Percentiles rank a stretch among this genome's conserved stretches.
phyloP scores from a whole-genome alignment of 2,329 filamentous ascomycete species.

The Akanthomyces dipterigenus region DNA sequence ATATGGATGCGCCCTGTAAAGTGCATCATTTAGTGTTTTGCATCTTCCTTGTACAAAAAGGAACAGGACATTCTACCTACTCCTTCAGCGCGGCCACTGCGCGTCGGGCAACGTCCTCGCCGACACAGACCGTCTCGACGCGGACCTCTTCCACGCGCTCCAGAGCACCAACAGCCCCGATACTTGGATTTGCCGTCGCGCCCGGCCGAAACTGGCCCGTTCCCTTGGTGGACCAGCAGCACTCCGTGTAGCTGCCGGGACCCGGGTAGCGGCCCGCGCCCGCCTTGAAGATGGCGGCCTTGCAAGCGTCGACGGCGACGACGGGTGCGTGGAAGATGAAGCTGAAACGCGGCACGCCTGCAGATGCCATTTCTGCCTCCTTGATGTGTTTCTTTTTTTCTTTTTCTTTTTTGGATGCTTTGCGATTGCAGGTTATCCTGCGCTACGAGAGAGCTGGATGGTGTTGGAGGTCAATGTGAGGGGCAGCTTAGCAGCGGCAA shows the following conservation, averaged over 20 bases:
- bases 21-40: neutral
- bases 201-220: constrained; percentile 62
- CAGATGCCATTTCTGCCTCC: constrained; percentile 1
- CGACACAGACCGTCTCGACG: constrained; percentile 57
- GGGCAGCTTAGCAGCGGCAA: too few species aligned
- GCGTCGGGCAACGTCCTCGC: constrained; percentile 46
- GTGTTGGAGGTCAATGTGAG: neutral
- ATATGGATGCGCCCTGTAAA: constrained; percentile 41
- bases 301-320: constrained; percentile 39
- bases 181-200: constrained; percentile 53
- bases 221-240: constrained; percentile 45
- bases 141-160: constrained; percentile 54
- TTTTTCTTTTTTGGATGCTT: neutral
- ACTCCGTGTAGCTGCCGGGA: constrained; percentile 48
- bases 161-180: constrained; percentile 50
- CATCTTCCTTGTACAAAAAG: too few species aligned
- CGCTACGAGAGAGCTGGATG: too few species aligned
- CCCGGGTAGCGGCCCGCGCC: constrained; percentile 49
- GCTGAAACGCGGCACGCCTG: constrained; percentile 18
- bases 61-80: constrained; percentile 34
- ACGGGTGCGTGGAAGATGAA: constrained; percentile 47
- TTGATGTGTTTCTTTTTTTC: too few species aligned
- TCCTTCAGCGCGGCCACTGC: constrained; percentile 59
- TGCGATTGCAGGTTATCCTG: neutral
- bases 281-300: constrained; percentile 49